phyloP scores from a whole-genome alignment of 306 rosid genomes.

The Vigna hirtella region DNA sequence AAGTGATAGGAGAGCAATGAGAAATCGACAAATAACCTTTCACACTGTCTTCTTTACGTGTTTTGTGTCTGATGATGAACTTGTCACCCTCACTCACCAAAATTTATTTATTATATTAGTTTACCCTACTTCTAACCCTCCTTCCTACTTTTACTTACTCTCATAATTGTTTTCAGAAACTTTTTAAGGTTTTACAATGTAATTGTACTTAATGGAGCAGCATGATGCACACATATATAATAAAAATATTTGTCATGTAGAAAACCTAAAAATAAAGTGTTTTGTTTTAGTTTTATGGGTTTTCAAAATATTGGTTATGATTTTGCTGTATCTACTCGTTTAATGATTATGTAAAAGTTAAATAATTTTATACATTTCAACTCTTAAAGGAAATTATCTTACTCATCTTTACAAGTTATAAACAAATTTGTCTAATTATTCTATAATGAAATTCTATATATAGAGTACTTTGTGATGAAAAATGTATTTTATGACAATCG shows the following conservation, averaged over 20 bases:
- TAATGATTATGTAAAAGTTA: background rate
- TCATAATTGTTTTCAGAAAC: background rate
- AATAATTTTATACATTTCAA: background rate
- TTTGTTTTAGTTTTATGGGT: no score
- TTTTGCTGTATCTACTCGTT: background rate
- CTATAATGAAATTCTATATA: no score
- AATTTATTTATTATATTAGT: background rate
- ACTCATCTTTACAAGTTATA: no score
- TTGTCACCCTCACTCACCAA: background rate
- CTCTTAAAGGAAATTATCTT: background rate
- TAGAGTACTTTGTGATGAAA: background rate
- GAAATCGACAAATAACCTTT: background rate
- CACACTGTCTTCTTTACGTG: background rate
- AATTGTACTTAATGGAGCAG: no score
- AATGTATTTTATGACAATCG: no score
- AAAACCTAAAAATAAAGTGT: no score
- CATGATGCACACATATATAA: no score
- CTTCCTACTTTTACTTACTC: background rate
- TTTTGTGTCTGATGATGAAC: no score
- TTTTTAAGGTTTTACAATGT: background rate
- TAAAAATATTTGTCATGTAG: no score
- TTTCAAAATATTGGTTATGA: no score
- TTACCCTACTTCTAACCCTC: background rate
- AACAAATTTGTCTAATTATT: no score
- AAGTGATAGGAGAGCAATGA: constrained; percentile 2